Evolutionary conservation across 352 stramenopile species (phyloP).

Genomic region (Paralagenidium karlingii): DNA sequence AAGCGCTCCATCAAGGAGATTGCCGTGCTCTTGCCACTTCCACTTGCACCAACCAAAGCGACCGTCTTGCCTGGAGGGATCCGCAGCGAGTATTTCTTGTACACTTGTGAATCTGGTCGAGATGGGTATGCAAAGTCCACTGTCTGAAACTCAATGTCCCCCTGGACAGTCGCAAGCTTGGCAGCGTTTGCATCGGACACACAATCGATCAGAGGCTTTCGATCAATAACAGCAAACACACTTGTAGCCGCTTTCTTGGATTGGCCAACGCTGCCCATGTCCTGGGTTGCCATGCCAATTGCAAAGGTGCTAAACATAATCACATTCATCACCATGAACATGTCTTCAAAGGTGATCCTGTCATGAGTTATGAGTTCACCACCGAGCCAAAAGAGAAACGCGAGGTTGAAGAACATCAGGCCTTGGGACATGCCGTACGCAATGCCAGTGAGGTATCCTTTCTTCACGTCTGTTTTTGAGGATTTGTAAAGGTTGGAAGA

Average conservation of each 20-base stretch:
- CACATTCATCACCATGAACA: constrained; percentile 35
- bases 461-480: constrained; percentile 13
- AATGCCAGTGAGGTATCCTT: constrained; percentile 19
- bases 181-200: constrained; percentile 7
- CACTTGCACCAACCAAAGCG: constrained; percentile 77
- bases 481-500: constrained; percentile 13
- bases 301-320: constrained; percentile 43
- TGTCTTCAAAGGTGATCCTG: constrained; percentile 25
- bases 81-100: constrained; percentile 62
- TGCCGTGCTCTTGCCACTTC: constrained; percentile 80
- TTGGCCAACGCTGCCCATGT: constrained; percentile 29
- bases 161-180: constrained; percentile 14
- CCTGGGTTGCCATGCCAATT: constrained; percentile 37
- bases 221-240: constrained; percentile 81
- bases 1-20: constrained; percentile 76
- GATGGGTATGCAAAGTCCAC: constrained; percentile 88
- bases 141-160: constrained; percentile 74
- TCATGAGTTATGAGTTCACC: constrained; percentile 23
- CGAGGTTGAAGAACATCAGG: constrained; percentile 30
- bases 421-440: constrained; percentile 30
- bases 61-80: constrained; percentile 54
- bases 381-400: constrained; percentile 47
- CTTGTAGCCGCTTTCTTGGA: constrained; percentile 33
- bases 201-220: constrained; percentile 26
- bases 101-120: constrained; percentile 49